phyloP scores from a whole-genome alignment of 768 basidiomycete genomes.

The Mycena amicta region DNA sequence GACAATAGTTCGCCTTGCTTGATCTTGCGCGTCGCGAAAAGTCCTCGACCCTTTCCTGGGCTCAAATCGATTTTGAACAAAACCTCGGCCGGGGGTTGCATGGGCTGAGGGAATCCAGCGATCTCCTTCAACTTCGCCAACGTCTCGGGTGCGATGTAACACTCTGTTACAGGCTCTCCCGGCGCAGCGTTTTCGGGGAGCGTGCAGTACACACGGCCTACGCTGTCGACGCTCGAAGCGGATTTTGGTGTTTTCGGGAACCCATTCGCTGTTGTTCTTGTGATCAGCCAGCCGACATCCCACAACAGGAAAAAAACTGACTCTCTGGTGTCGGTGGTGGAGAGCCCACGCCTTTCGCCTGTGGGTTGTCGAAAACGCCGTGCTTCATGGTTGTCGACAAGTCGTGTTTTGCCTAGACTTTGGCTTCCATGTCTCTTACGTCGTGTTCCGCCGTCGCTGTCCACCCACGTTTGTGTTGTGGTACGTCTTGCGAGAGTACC shows the following conservation, averaged over 20 bases:
- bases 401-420: not conserved
- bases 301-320: not conserved
- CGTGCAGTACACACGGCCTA: not conserved
- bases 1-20: not conserved
- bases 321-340: not conserved
- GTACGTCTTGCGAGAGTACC: no score
- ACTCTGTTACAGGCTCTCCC: not conserved
- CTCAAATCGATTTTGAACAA: not conserved
- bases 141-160: not conserved
- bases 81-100: not conserved
- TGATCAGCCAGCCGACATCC: not conserved
- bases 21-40: not conserved
- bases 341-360: not conserved
- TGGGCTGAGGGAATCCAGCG: not conserved
- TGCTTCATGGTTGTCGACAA: not conserved
- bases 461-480: no score
- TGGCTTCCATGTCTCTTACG: not conserved
- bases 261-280: not conserved
- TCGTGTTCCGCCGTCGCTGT: conserved; percentile 1
- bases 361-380: not conserved
- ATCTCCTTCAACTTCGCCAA: not conserved
- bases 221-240: not conserved
- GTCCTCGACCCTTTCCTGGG: not conserved
- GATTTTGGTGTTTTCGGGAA: not conserved
- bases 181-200: not conserved